A percentile compares a stretch with the other conserved stretches of the same genome.
Conservation (phyloP, 192 early-diverging fungal species). For the Mortierella alpina region DNA sequence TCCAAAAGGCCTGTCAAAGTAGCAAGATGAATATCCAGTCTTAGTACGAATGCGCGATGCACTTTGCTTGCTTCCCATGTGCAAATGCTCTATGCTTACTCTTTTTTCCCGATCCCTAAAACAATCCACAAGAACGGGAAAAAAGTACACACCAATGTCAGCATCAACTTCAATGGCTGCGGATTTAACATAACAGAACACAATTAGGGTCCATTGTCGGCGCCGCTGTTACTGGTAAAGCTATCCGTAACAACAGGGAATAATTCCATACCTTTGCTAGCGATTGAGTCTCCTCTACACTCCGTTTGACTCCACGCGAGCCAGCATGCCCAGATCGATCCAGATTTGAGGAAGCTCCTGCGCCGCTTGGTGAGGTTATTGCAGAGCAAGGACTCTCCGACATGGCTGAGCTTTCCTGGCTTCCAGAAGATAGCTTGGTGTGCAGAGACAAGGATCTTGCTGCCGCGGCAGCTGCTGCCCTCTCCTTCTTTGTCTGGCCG, state of each 20-base stretch:
- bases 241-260: too few species aligned
- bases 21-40: not conserved
- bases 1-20: not conserved
- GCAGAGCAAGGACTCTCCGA: constrained; percentile 32
- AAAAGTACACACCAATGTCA: not conserved
- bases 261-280: constrained; percentile 19
- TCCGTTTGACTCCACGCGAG: constrained; percentile 32
- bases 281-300: constrained; percentile 15
- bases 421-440: constrained; percentile 23
- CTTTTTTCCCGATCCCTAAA: constrained; percentile 12
- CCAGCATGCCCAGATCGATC: constrained; percentile 5
- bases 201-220: too few species aligned
- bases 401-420: constrained; percentile 9
- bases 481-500: constrained; percentile 33
- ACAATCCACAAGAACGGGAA: not conserved
- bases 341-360: not conserved
- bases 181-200: too few species aligned
- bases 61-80: too few species aligned
- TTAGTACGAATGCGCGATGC: too few species aligned
- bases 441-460: constrained; percentile 28
- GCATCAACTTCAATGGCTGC: too few species aligned
- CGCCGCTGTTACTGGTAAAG: too few species aligned
- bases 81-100: not conserved
- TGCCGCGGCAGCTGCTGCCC: constrained; percentile 12
- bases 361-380: constrained; percentile 13